Evolutionary conservation across 345 rosid genomes (phyloP).

Genomic region (Trapa bicornis): DNA sequence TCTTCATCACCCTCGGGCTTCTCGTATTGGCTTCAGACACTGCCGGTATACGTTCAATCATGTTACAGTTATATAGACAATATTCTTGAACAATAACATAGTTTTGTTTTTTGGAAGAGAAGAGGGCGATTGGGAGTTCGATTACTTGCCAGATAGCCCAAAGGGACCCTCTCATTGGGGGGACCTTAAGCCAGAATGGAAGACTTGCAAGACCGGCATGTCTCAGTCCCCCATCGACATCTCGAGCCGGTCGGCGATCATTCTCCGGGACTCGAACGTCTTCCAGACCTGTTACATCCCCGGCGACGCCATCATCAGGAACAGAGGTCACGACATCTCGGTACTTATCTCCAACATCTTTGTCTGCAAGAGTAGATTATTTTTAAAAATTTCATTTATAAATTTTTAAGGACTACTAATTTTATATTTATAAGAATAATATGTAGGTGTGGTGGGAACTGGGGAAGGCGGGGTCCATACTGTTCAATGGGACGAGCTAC

Average conservation of each 20-base stretch:
- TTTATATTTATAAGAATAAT: no score
- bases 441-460: conserved; percentile 36
- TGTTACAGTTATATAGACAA: no score
- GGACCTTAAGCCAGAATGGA: conserved; percentile 26
- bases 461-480: conserved; percentile 28
- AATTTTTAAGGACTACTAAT: no score
- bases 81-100: no score
- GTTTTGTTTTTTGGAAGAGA: no score
- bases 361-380: no score
- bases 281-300: conserved; percentile 22
- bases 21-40: no score
- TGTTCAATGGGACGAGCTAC: conserved; percentile 32
- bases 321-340: conserved; percentile 47
- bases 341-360: conserved; percentile 12
- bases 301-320: conserved; percentile 25
- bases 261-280: conserved; percentile 8
- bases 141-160: conserved; percentile 25
- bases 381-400: no score
- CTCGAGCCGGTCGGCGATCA: conserved; percentile 10
- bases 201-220: conserved; percentile 19
- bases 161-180: conserved; percentile 49
- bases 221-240: conserved; percentile 31
- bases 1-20: no score
- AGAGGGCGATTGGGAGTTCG: conserved; percentile 33
- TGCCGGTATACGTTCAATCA: no score